Base-by-base conservation (phyloP, 352 stramenopile genomes). In the Phytophthora pseudosyringae region DNA sequence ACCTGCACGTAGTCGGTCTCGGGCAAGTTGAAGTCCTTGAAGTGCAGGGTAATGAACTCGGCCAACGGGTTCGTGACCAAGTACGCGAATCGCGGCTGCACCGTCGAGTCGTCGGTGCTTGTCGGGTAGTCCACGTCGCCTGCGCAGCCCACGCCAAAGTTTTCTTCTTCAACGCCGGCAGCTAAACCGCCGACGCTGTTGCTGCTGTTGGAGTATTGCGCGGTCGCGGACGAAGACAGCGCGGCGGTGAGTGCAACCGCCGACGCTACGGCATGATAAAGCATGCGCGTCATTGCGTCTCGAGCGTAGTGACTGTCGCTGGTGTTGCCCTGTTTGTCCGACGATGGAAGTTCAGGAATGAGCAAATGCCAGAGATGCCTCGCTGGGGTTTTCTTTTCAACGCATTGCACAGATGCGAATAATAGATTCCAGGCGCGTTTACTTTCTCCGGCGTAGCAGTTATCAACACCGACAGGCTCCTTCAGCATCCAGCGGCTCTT, bases 41-140 rank as follows among this genome's bases (percentile, higher is more conserved):
- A 90, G 58, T 93, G 76, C 40, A 94, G 40, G 15, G 79, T 60
- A 44, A 91, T 69, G 49, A 91, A 91, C 29, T 81, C 47, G 8
- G 82, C 86, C 25, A 75, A 33, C 10, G 74, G 54, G 48, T 88
- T 80, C 35, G 72, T 69, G 45, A 91, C 51, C 18, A 67, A 55
- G 60, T 77, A 82, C 4, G 68, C 64, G 53, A 72, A 86, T 13
- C 56, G 51, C 11, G 69, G 75, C 43, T 80, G 71, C 36, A 39
- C 15, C 0, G 48, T 60, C 13, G 55, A 68, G 1, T 54, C 29
- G 25, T 71, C 67, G 5, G 62, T 75, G 15, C 50, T 16, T 12
- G 29, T 59, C 9, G 73, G 62, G 38, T 83, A 87, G 3, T 59
- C 26, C 5, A 46, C 50, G 21, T 49, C 52, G 4, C 39, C 40